Conservation (phyloP, 1,284 basidiomycete species). For the Filobasidium uniguttulatum region DNA sequence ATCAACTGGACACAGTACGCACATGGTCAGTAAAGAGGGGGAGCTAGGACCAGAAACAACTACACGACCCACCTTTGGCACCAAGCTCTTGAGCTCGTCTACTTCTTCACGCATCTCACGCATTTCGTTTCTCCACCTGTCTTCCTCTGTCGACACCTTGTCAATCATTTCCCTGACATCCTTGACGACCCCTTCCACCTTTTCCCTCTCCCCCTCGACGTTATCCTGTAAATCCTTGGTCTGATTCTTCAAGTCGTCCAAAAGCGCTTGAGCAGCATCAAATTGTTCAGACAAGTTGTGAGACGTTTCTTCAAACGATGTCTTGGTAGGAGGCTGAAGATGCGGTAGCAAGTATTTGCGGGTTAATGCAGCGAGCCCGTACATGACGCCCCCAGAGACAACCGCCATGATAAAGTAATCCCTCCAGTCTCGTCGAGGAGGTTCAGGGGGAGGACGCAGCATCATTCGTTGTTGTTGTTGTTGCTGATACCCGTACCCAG, state of each 20-base stretch:
- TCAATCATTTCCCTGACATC: slow-evolving; percentile 64
- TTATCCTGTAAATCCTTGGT: slow-evolving; percentile 63
- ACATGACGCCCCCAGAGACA: slow-evolving; percentile 76
- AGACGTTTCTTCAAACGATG: slow-evolving; percentile 79
- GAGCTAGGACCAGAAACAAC: neutral
- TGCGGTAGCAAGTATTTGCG: slow-evolving; percentile 86
- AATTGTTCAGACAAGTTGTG: slow-evolving; percentile 78
- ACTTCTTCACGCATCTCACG: slow-evolving; percentile 83
- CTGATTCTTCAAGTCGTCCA: slow-evolving; percentile 42
- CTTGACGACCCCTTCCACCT: slow-evolving; percentile 60
- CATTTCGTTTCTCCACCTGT: slow-evolving; percentile 73
- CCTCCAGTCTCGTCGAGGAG: slow-evolving; percentile 65
- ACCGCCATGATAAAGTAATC: slow-evolving; percentile 95
- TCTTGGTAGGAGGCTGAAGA: slow-evolving; percentile 72
- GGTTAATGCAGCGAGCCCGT: slow-evolving; percentile 73
- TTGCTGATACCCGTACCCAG: slow-evolving; percentile 16
- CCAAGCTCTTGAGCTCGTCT: slow-evolving; percentile 73
- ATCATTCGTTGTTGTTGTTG: too few species aligned
- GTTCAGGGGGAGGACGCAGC: slow-evolving; percentile 23
- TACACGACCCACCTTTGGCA: slow-evolving; percentile 63
- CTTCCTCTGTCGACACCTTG: slow-evolving; percentile 64
- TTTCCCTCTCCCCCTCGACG: slow-evolving; percentile 69
- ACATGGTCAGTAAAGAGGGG: slow-evolving; percentile 1
- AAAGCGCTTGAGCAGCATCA: slow-evolving; percentile 71
- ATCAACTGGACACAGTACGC: slow-evolving; percentile 53